phyloP scores from a whole-genome alignment of 768 basidiomycete species.

The Suillus discolor region DNA sequence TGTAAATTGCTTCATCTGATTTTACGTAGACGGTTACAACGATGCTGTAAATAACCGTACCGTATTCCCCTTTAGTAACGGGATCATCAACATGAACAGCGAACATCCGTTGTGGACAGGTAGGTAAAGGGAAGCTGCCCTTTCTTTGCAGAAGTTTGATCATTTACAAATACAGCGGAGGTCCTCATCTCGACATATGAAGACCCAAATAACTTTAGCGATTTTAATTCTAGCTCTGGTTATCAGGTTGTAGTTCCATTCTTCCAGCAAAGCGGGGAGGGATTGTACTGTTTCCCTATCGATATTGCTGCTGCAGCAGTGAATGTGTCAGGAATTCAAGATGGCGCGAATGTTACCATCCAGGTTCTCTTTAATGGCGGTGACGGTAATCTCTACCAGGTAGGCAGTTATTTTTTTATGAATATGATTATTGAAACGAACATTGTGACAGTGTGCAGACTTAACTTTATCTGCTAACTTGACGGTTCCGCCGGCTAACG shows the following conservation, averaged over 20 bases:
- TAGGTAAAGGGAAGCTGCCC: slow-evolving; percentile 31
- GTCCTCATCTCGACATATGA: slow-evolving; percentile 55
- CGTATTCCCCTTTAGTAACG: slow-evolving; percentile 66
- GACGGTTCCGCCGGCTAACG: slow-evolving; percentile 48
- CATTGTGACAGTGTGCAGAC: slow-evolving; percentile 68
- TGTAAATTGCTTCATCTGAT: slow-evolving; percentile 1
- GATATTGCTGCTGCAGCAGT: slow-evolving; percentile 51
- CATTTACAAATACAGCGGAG: slow-evolving; percentile 40
- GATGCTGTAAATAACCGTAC: slow-evolving; percentile 56
- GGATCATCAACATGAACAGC: slow-evolving; percentile 63
- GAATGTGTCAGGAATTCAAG: slow-evolving; percentile 49
- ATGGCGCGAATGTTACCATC: slow-evolving; percentile 76
- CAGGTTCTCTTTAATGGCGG: slow-evolving; percentile 71
- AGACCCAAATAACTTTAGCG: slow-evolving; percentile 61
- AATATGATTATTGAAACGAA: neutral
- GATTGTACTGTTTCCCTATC: slow-evolving; percentile 68
- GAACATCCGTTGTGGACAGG: slow-evolving; percentile 66
- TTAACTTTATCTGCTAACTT: slow-evolving; percentile 62
- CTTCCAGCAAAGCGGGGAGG: slow-evolving; percentile 55
- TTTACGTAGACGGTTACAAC: slow-evolving; percentile 61
- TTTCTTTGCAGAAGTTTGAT: slow-evolving; percentile 7
- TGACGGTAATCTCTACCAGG: slow-evolving; percentile 75
- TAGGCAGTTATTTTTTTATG: slow-evolving; percentile 20
- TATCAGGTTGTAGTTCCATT: slow-evolving; percentile 46
- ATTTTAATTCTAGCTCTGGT: slow-evolving; percentile 53